Percentiles rank a stretch among this genome's conserved stretches.
These are phyloP conservation scores for Chytriomyces sp. DNA, from an alignment of 192 early-diverging fungal genomes.

Conservation along the genomic window DNA sequence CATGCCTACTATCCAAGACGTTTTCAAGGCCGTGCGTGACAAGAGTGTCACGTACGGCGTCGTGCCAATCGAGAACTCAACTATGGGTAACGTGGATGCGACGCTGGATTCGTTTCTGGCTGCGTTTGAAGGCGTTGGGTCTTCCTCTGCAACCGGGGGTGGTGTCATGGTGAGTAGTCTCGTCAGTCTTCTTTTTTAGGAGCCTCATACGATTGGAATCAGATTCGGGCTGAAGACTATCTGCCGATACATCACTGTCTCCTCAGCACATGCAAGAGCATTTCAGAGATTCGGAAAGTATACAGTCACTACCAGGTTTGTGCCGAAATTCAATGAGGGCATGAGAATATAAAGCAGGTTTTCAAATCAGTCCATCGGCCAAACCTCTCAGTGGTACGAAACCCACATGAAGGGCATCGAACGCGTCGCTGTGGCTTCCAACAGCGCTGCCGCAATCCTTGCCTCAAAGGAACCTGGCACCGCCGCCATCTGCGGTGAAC, in stretches of 20 bases:
- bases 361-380: conserved; percentile 70
- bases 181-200: no score
- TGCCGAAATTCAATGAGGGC: conserved; percentile 14
- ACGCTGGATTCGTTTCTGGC: conserved; percentile 81
- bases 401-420: conserved; percentile 71
- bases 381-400: conserved; percentile 75
- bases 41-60: conserved; percentile 83
- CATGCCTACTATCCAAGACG: conserved; percentile 53
- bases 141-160: no score
- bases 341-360: conserved; percentile 13
- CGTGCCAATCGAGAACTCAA: conserved; percentile 96
- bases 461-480: conserved; percentile 73
- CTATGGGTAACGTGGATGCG: conserved; percentile 75
- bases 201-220: conserved; percentile 41
- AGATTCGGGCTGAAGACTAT: conserved; percentile 80
- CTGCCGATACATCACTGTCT: conserved; percentile 81
- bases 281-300: conserved; percentile 71
- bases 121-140: conserved; percentile 32
- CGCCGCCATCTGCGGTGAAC: conserved; percentile 78
- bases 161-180: no score
- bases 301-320: conserved; percentile 66
- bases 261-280: conserved; percentile 61
- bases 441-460: conserved; percentile 81
- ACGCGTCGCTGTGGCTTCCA: conserved; percentile 75
- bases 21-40: conserved; percentile 76